Percentiles rank a stretch among this genome's conserved stretches.
Evolutionary conservation across 345 rosid genomes (phyloP).

Genomic region (Hibiscus syriacus): DNA sequence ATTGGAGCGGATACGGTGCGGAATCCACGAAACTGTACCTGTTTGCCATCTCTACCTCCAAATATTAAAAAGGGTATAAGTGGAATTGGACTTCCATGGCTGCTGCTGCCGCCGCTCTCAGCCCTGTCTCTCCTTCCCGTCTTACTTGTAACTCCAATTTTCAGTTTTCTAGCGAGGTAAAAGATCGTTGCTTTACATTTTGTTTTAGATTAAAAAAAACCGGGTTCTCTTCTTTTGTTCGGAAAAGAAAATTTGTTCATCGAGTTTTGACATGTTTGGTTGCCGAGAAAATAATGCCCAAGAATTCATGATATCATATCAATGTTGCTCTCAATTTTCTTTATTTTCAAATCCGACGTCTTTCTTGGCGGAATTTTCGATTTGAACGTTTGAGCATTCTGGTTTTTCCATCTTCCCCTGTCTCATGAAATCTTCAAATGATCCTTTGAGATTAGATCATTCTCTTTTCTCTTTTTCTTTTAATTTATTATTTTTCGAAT

Average conservation of each 20-base stretch:
- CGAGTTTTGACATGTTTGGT: no score
- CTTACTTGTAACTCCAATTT: slow-evolving; percentile 16
- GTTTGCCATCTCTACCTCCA: no score
- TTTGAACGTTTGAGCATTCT: neutral
- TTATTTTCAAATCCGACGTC: no score
- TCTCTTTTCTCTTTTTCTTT: neutral
- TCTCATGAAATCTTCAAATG: neutral
- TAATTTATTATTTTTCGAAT: neutral
- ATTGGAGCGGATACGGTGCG: no score
- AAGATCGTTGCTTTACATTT: neutral
- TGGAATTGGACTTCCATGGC: slow-evolving; percentile 42
- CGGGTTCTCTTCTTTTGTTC: slow-evolving; percentile 3
- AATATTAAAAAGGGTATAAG: no score
- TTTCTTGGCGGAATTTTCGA: neutral
- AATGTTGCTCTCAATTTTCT: neutral
- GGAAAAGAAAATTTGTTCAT: no score
- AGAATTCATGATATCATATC: no score
- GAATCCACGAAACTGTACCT: no score
- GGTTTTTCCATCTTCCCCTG: neutral
- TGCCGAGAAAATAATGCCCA: no score
- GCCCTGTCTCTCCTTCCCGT: no score
- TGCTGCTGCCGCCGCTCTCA: slow-evolving; percentile 15
- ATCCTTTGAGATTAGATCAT: no score
- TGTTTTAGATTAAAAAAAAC: neutral
- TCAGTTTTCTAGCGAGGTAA: slow-evolving; percentile 40